Base-by-base conservation (phyloP, 805 yeast genomes). In the Clavispora santaluciae region DNA sequence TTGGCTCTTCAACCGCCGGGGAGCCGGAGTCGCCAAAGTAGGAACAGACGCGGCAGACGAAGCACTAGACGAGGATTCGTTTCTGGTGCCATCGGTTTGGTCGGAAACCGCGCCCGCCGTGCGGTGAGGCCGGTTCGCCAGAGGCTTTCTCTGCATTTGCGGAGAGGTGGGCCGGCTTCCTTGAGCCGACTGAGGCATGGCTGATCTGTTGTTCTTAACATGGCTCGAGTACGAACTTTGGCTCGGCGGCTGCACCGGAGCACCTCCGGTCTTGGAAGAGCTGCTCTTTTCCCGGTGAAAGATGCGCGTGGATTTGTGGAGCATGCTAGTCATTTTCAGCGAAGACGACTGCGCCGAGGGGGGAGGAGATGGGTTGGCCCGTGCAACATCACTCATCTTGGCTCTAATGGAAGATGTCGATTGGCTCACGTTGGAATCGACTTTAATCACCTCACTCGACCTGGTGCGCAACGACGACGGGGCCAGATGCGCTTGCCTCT, bases 141-240 rank as follows among this genome's bases (percentile, higher is more conserved):
- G 31, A 12, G 31, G 3, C 18, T 28, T 28, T 28, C 10, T 28
- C 20, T 16, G 39, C 11, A 28, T 12, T 13, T 30, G 43, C 18
- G 44, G 44, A 11, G 44, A 41, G 12, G 44, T 22, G 8, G 40
- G 40, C 13, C 44, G 15, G 35, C 44, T 41, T 6, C 23, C 31
- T 13, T 20, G 7, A n/a, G 20, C 24, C 11, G 6, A 22, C 8
- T 37, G 42, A 39, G 30, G 42, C 11, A 13, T 18, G 25, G 21
- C 39, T 3, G 66, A 57, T n/a, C 70, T 46, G 43, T 56, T 54
- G 34, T 60, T 61, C 39, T 55, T 63, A 13, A 63, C 62, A 24
- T 63, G 69, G 23, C 54, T 55, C 3, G 63, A 56, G 47, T 66
- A 66, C 2, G 66, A 51, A 36, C 59, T 52, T 22, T 57, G 31